phyloP scores from a whole-genome alignment of 2,329 filamentous ascomycete species.

The Microdochium bolleyi region DNA sequence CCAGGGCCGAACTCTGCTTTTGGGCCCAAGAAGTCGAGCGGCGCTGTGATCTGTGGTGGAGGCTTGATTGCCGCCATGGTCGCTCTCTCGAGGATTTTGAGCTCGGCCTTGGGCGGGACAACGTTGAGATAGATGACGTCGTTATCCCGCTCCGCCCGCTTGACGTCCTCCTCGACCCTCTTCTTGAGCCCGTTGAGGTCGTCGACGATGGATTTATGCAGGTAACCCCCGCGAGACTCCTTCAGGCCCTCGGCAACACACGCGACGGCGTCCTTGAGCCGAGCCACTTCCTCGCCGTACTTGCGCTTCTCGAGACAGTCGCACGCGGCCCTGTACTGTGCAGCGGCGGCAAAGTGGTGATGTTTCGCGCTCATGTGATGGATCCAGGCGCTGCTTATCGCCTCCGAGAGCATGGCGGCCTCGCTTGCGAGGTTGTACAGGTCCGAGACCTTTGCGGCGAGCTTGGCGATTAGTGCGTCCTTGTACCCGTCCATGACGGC shows the following conservation, averaged over 20 bases:
- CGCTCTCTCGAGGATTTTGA: conserved; percentile 77
- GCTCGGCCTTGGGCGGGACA: conserved; percentile 80
- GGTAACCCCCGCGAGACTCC: conserved; percentile 63
- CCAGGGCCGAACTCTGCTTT: conserved; percentile 74
- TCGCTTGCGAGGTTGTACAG: conserved; percentile 81
- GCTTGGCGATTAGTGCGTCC: conserved; percentile 63
- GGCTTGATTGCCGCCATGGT: conserved; percentile 78
- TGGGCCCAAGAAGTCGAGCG: conserved; percentile 73
- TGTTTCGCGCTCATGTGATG: conserved; percentile 97
- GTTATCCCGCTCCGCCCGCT: conserved; percentile 91
- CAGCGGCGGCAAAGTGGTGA: conserved; percentile 92
- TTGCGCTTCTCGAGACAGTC: conserved; percentile 89
- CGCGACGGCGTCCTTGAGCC: conserved; percentile 70
- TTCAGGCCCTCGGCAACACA: conserved; percentile 84
- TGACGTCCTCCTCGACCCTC: conserved; percentile 78
- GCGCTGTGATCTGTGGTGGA: conserved; percentile 75
- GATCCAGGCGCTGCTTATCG: conserved; percentile 91
- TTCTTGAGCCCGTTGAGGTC: conserved; percentile 80
- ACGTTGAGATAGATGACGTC: conserved; percentile 81
- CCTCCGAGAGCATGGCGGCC: conserved; percentile 78
- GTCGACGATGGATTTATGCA: conserved; percentile 73
- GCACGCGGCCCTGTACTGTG: conserved; percentile 84
- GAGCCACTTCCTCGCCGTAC: conserved; percentile 91
- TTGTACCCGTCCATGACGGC: conserved; percentile 91
- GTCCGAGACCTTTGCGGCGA: conserved; percentile 78